Base-by-base conservation (phyloP, 768 basidiomycete species). In the Podaxis pistillaris region DNA sequence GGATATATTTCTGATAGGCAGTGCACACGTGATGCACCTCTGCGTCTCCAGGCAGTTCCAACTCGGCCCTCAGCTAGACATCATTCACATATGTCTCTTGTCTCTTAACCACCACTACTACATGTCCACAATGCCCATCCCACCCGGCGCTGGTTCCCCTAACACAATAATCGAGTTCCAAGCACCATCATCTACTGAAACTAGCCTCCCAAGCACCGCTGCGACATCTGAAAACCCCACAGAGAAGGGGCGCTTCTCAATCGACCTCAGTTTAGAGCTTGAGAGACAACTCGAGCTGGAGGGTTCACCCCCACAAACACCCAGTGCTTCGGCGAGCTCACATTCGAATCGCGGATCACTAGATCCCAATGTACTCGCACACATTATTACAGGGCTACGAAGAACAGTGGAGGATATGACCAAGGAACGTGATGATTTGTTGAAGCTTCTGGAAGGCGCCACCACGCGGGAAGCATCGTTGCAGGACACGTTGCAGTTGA, bases 191-290 rank as follows among this genome's bases (percentile, higher is more conserved):
- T 19, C 36, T 11, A 51, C 58, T 7, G 36, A 50, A 7, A 17
- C 28, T n/a, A 59, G 22, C 9, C 44, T 44, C 47, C 47, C 47
- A 22, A 49, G 12, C 24, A 50, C 49, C 26, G 26, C 40, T 15
- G n/a, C 33, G 9, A 26, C 22, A 11, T 24, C 17, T 53, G 37
- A 60, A 37, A 6, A 30, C 3, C 54, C 26, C 55, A 64, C 56
- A 17, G 69, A 72, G 56, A 70, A 68, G 60, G 72, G 72, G 58
- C 81, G 77, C 50, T 83, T 80, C 65, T 91, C 90, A 33, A 91
- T 93, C 70, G 91, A 94, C 74, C 83, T 91, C 64, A 84, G 85
- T 53, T 82, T 94, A 64, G 90, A 91, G 68, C 85, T 94, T 65
- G 92, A 94, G 71, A 86, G 83, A 56, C 86, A 91, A 74, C 83